These are phyloP conservation scores for Capniomyces stellatus DNA, from an alignment of 371 early-diverging fungal species.

Conservation along the genomic window DNA sequence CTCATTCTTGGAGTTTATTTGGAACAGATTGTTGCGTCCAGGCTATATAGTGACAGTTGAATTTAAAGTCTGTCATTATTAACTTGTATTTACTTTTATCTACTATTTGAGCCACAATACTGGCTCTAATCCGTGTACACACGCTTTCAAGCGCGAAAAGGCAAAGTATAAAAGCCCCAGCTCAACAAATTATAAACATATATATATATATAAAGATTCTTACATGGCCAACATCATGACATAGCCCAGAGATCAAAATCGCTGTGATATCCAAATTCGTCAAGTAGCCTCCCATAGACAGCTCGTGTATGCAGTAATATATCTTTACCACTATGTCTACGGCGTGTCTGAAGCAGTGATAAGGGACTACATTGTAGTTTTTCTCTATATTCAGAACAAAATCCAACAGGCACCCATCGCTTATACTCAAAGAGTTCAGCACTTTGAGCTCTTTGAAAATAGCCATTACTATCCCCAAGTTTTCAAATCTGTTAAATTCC, in stretches of 20 bases:
- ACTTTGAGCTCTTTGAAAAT: slow-evolving; percentile 41
- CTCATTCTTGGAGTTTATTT: slow-evolving; percentile 64
- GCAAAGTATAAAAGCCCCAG: too few relatives aligned
- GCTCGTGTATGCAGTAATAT: slow-evolving; percentile 46
- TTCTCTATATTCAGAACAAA: slow-evolving; percentile 64
- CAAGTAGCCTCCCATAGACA: slow-evolving; percentile 38
- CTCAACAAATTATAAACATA: too few relatives aligned
- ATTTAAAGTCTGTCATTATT: neutral
- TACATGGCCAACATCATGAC: slow-evolving; percentile 84
- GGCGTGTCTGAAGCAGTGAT: slow-evolving; percentile 79
- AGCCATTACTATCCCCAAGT: slow-evolving; percentile 51
- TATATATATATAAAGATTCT: too few relatives aligned
- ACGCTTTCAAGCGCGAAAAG: too few relatives aligned
- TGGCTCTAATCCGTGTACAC: too few relatives aligned
- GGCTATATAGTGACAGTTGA: slow-evolving; percentile 41
- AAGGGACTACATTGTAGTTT: slow-evolving; percentile 60
- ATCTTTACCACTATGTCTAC: slow-evolving; percentile 68
- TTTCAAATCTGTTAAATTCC: slow-evolving; percentile 40
- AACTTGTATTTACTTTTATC: neutral
- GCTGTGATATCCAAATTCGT: slow-evolving; percentile 49
- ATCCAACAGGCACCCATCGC: slow-evolving; percentile 48
- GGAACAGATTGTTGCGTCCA: slow-evolving; percentile 73
- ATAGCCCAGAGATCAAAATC: slow-evolving; percentile 62
- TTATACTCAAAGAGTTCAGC: slow-evolving; percentile 32
- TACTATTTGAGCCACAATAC: neutral